phyloP scores from a whole-genome alignment of 2,329 filamentous ascomycete genomes.

The Ciborinia camelliae region DNA sequence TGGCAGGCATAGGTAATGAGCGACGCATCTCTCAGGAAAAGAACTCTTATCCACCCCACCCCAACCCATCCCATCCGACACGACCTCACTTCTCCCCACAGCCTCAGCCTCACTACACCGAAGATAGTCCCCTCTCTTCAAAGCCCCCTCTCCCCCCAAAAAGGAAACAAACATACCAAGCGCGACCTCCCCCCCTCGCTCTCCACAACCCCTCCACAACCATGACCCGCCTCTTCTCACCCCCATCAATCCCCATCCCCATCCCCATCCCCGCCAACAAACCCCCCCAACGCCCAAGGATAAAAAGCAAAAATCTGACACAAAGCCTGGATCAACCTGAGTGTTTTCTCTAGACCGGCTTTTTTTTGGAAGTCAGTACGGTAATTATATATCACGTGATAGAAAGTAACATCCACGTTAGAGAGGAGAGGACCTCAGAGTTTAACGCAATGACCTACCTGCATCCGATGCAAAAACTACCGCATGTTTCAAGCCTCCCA shows the following conservation, averaged over 20 bases:
- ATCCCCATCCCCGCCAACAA: conserved; percentile 20
- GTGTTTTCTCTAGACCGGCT: conserved; percentile 59
- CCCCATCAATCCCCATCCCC: conserved; percentile 35
- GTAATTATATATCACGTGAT: not conserved
- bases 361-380: not conserved
- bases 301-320: conserved; percentile 48
- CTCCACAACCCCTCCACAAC: conserved; percentile 36
- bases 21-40: no score
- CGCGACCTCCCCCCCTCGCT: conserved; percentile 42
- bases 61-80: no score
- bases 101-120: not conserved
- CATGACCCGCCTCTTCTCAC: not conserved
- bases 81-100: not conserved
- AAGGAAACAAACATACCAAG: conserved; percentile 38
- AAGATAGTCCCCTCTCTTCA: no score
- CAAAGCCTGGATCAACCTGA: conserved; percentile 55
- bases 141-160: not conserved
- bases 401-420: not conserved
- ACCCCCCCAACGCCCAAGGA: conserved; percentile 29
- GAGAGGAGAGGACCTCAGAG: no score
- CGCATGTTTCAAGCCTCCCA: conserved; percentile 23
- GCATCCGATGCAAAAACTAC: conserved; percentile 32
- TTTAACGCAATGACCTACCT: conserved; percentile 23
- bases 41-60: not conserved
- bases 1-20: no score